phyloP scores from a whole-genome alignment of 495 filamentous ascomycete species.

The Penicillium atrosanguineum region DNA sequence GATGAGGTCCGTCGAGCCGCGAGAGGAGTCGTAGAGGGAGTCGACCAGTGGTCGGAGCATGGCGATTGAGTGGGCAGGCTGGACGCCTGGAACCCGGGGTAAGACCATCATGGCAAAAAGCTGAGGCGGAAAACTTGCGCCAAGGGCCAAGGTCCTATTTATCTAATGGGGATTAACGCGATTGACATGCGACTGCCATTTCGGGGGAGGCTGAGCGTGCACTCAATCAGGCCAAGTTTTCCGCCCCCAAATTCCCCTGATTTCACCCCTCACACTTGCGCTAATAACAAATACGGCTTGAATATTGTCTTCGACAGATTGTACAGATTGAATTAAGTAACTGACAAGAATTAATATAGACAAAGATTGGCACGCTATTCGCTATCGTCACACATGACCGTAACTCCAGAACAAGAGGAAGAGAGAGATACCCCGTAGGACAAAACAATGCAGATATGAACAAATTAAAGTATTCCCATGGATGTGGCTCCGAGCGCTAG shows the following conservation, averaged over 20 bases:
- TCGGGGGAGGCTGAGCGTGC: slow-evolving; percentile 3
- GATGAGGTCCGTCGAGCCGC: slow-evolving; percentile 6
- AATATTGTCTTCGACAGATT: not conserved
- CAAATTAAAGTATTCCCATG: slow-evolving; percentile 3
- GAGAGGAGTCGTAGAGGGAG: slow-evolving; percentile 17
- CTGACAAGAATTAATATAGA: slow-evolving; percentile 7
- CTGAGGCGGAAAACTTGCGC: not conserved
- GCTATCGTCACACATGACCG: slow-evolving; percentile 26
- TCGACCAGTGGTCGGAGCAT: slow-evolving; percentile 11
- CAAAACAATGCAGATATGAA: not conserved
- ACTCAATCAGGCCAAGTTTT: not conserved
- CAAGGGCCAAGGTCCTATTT: not conserved
- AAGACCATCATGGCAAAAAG: slow-evolving; percentile 4
- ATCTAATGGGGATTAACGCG: not conserved
- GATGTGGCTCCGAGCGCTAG: slow-evolving; percentile 5
- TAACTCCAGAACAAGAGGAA: slow-evolving; percentile 4
- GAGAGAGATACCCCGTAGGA: slow-evolving; percentile 4
- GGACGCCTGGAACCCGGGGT: slow-evolving; percentile 10
- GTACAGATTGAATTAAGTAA: slow-evolving; percentile 5
- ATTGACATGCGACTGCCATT: not conserved
- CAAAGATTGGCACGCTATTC: slow-evolving; percentile 14
- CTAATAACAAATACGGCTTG: not conserved
- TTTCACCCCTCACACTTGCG: not conserved
- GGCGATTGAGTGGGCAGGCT: slow-evolving; percentile 1
- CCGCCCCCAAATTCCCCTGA: not conserved